Conservation (phyloP, 1,284 basidiomycete genomes). For the Cutaneotrichosporon sp. region DNA sequence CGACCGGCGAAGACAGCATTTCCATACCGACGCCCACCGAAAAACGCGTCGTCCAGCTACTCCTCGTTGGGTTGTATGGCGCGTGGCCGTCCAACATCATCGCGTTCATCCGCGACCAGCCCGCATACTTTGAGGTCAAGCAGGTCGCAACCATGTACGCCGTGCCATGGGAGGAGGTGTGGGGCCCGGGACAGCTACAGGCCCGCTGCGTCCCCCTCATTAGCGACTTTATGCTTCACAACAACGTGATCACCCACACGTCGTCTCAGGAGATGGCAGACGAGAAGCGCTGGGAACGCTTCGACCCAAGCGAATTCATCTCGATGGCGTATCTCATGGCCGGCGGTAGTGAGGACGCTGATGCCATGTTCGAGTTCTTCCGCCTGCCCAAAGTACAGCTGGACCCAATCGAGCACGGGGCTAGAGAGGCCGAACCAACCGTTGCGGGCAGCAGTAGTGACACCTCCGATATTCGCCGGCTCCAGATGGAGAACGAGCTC, state of each 20-base stretch:
- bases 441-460: conserved; percentile 8
- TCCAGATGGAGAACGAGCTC: conserved; percentile 38
- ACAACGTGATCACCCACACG: conserved; percentile 43
- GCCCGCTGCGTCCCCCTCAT: conserved; percentile 39
- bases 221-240: conserved; percentile 45
- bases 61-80: conserved; percentile 41
- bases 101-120: conserved; percentile 45
- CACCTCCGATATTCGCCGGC: conserved; percentile 20
- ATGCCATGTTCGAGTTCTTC: conserved; percentile 34
- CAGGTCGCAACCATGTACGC: conserved; percentile 37
- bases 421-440: conserved; percentile 16
- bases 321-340: conserved; percentile 42
- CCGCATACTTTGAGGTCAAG: conserved; percentile 39
- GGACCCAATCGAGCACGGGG: conserved; percentile 1
- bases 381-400: conserved; percentile 18
- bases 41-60: conserved; percentile 35
- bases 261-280: conserved; percentile 45
- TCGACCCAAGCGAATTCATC: conserved; percentile 44
- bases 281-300: conserved; percentile 44
- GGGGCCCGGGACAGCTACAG: conserved; percentile 36
- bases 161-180: conserved; percentile 44
- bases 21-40: conserved; percentile 16
- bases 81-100: conserved; percentile 51
- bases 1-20: not conserved
- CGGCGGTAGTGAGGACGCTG: conserved; percentile 31